Evolutionary conservation across 306 rosid genomes (phyloP), one percentile per base, ranked within the genome.

Genomic region (Dalbergia oliveri): DNA sequence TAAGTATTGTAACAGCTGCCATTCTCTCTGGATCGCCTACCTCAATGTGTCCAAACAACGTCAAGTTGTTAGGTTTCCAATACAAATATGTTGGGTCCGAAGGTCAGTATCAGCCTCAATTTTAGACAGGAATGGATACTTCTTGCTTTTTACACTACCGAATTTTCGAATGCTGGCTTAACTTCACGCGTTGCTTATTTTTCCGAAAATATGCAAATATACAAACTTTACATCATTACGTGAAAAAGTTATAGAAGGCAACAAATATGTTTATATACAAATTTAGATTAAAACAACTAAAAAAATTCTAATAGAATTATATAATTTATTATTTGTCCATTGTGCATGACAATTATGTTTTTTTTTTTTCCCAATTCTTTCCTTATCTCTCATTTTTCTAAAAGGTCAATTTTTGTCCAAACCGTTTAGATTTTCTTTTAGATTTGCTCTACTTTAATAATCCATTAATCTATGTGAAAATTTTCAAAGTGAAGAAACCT

Each of bases 31-130:
- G 10, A 4, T 78, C 53, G 15, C 47, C 61, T 37, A 53, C 58
- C 79, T 73, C 73, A 72, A 33, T 63, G 39, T 51, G 49, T 11
- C 53, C 73, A 51, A 71, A 51, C 79, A 63, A 11, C 50, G 50
- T 44, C 50, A 44, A 44, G 50, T 79, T 35, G 23, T 71, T 79
- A 53, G 66, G 59, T 62, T 79, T 79, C 51, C 56, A 62, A 71
- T 18, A 66, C 53, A 5, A 8, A 65, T 0, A 9, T 53, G 50
- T n/a, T 64, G 64, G 39, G 14, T 63, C 34, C 63, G 10, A 11
- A 5, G 19, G 16, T 9, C 26, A 49, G 51, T 34, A 66, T 54
- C 67, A 39, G 18, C 67, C 58, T 68, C 69, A 59, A 78, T 68
- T 58, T 78, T 68, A 26, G 49, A 68, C 50, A 78, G 44, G 35